A percentile compares a stretch with the other conserved stretches of the same genome.
These are phyloP conservation scores for Neurospora sp. DNA, from an alignment of 495 filamentous ascomycete species.

Conservation along the genomic window DNA sequence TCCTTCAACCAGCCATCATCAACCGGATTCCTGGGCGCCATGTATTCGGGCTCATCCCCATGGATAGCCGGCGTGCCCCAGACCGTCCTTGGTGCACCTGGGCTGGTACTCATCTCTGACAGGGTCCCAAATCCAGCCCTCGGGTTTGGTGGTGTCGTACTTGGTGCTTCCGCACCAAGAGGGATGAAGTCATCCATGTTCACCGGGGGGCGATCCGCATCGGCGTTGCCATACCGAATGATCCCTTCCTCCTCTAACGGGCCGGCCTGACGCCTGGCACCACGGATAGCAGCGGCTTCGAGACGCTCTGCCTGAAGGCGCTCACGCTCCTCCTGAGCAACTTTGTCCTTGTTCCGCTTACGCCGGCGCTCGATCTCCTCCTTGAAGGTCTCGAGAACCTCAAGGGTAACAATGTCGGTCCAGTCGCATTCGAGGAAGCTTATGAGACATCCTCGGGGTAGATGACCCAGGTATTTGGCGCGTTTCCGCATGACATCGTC, in stretches of 20 bases:
- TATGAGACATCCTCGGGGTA: slow-evolving; percentile 88
- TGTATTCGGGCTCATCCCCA: slow-evolving; percentile 32
- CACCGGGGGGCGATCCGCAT: slow-evolving; percentile 19
- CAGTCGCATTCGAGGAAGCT: slow-evolving; percentile 95
- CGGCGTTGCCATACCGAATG: slow-evolving; percentile 17
- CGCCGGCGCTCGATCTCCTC: slow-evolving; percentile 69
- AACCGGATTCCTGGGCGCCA: slow-evolving; percentile 8
- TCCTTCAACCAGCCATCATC: slow-evolving; percentile 79
- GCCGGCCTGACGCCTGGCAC: slow-evolving; percentile 30
- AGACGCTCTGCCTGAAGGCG: slow-evolving; percentile 75
- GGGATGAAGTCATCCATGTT: slow-evolving; percentile 57
- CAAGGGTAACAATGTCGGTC: slow-evolving; percentile 75
- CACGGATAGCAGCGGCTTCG: slow-evolving; percentile 47
- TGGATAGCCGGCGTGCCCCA: slow-evolving; percentile 72
- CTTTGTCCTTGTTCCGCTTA: slow-evolving; percentile 77
- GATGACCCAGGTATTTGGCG: slow-evolving; percentile 82
- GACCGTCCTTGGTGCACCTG: slow-evolving; percentile 63
- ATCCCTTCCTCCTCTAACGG: slow-evolving; percentile 27
- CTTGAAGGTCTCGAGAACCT: slow-evolving; percentile 63
- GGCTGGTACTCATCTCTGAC: slow-evolving; percentile 61
- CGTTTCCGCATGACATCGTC: slow-evolving; percentile 82
- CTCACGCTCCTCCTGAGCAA: slow-evolving; percentile 81
- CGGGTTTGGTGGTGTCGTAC: slow-evolving; percentile 30
- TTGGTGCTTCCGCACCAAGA: slow-evolving; percentile 33
- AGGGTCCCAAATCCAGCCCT: slow-evolving; percentile 34